These are phyloP conservation scores for Chalciporus chontae DNA, from an alignment of 768 basidiomycete species.

Conservation along the genomic window DNA sequence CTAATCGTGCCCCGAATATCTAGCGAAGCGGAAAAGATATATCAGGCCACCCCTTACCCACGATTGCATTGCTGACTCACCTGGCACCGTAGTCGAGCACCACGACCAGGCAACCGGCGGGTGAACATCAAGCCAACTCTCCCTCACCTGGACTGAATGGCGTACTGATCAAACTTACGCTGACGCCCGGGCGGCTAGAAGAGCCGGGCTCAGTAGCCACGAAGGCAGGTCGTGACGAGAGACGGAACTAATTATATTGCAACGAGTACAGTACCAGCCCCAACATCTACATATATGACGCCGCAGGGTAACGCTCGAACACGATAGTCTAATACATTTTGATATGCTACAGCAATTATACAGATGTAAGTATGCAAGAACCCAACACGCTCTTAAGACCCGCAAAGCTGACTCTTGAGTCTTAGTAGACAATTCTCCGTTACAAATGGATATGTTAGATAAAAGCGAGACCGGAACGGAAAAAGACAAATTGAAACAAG, in stretches of 20 bases:
- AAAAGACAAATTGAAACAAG: background rate
- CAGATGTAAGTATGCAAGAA: constrained; percentile 8
- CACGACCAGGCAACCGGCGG: too few relatives aligned
- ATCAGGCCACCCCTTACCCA: constrained; percentile 8
- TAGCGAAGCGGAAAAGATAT: background rate
- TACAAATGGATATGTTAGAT: constrained; percentile 3
- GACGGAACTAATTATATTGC: background rate
- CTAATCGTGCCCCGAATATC: background rate
- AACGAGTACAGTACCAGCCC: background rate
- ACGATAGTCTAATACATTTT: constrained; percentile 15
- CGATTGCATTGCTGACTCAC: background rate
- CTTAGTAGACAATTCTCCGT: constrained; percentile 2
- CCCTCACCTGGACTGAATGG: too few relatives aligned
- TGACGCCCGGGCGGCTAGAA: too few relatives aligned
- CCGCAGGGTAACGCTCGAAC: background rate
- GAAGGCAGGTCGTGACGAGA: background rate
- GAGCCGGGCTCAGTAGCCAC: background rate
- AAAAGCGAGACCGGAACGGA: constrained; percentile 2
- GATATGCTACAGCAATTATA: constrained; percentile 24
- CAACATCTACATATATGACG: background rate
- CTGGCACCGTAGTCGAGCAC: background rate
- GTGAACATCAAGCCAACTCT: too few relatives aligned
- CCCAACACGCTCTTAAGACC: background rate
- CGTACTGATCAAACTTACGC: too few relatives aligned
- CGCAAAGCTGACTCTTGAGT: constrained; percentile 11